phyloP scores from a whole-genome alignment of 208 protist species.

The Acanthamoeba triangularis region DNA sequence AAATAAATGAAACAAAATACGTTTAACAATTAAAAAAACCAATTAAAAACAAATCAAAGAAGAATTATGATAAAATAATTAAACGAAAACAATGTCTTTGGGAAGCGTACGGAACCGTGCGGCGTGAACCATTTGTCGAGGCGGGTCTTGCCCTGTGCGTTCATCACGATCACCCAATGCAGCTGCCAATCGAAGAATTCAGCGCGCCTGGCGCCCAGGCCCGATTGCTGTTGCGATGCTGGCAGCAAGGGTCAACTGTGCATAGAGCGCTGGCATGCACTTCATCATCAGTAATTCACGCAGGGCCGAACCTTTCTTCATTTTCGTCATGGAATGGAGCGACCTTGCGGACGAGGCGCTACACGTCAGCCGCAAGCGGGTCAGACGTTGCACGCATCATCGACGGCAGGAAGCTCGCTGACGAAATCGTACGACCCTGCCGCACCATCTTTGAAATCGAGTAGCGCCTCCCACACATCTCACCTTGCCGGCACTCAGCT shows the following conservation, averaged over 20 bases:
- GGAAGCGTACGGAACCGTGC: slow-evolving; percentile 95
- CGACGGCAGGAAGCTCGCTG: background rate
- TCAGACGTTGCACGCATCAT: background rate
- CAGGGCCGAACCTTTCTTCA: too few species aligned
- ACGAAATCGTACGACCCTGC: background rate
- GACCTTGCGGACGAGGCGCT: background rate
- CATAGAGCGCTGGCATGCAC: too few species aligned
- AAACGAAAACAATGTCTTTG: slow-evolving; percentile 97
- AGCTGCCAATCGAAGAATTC: slow-evolving; percentile 90
- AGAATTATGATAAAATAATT: slow-evolving; percentile 96
- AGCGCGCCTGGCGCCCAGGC: background rate
- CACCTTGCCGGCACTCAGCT: background rate
- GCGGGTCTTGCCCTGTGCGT: slow-evolving; percentile 99
- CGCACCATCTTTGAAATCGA: background rate
- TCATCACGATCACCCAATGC: slow-evolving; percentile 99
- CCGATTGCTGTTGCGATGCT: too few species aligned
- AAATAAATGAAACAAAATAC: slow-evolving; percentile 75
- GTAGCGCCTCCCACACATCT: background rate
- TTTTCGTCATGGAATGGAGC: too few species aligned
- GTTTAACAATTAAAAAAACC: slow-evolving; percentile 98
- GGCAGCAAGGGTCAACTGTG: too few species aligned
- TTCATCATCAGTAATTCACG: too few species aligned
- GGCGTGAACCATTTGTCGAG: slow-evolving; percentile 99
- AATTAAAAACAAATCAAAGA: slow-evolving; percentile 88
- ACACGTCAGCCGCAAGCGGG: background rate